These are phyloP conservation scores for Brassica balearica DNA, from an alignment of 441 rosid genomes.

Conservation along the genomic window DNA sequence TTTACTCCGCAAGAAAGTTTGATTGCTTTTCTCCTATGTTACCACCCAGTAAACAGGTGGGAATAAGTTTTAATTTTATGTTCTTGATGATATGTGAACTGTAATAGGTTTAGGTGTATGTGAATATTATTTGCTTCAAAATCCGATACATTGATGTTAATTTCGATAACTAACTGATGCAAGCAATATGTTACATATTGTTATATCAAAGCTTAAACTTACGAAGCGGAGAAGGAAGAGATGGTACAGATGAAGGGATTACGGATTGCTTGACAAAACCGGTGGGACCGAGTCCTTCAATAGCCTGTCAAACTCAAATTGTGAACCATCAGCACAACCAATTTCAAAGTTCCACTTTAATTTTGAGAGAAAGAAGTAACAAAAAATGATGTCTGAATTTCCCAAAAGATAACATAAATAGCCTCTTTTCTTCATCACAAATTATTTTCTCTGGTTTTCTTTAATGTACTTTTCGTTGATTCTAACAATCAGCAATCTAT, in stretches of 20 bases:
- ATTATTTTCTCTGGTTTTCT: too few species aligned
- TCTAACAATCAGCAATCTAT: too few species aligned
- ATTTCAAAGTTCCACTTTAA: too few species aligned
- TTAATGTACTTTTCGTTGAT: too few species aligned
- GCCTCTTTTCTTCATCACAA: too few species aligned
- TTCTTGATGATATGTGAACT: neutral
- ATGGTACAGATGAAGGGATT: constrained; percentile 52
- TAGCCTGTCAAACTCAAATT: neutral
- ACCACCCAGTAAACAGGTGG: neutral
- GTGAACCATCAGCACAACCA: neutral
- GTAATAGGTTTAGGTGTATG: neutral
- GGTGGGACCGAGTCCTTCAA: neutral
- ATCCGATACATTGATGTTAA: neutral
- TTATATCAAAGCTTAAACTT: neutral
- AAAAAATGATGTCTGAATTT: too few species aligned
- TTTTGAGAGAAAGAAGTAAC: too few species aligned
- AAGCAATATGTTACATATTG: constrained; percentile 17
- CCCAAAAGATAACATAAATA: too few species aligned
- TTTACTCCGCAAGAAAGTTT: constrained; percentile 49
- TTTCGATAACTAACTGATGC: constrained; percentile 12
- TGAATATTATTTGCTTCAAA: neutral
- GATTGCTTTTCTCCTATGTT: constrained; percentile 40
- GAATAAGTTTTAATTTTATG: constrained; percentile 1
- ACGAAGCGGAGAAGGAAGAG: constrained; percentile 40
- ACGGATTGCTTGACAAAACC: constrained; percentile 49